A percentile compares a stretch with the other conserved stretches of the same genome.
Conservation (phyloP, 2,329 filamentous ascomycete genomes). For the Eutypella sp. region DNA sequence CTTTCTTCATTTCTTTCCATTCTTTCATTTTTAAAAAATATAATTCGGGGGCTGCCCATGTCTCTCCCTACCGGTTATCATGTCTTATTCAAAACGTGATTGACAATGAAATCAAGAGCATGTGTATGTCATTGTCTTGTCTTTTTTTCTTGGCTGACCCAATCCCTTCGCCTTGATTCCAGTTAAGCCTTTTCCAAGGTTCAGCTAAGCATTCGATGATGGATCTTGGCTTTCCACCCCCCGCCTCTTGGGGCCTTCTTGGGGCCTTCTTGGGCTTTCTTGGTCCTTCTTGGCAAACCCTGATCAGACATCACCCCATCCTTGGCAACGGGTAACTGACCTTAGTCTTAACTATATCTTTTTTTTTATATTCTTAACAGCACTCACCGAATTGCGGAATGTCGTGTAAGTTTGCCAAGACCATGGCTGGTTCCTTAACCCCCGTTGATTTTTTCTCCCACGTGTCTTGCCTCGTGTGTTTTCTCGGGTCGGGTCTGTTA, state of each 20-base stretch:
- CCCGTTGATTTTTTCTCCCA: background rate
- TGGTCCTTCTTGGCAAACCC: constrained; percentile 8
- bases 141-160: background rate
- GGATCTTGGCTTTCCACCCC: background rate
- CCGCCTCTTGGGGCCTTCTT: constrained; percentile 5
- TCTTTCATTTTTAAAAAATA: too few species aligned
- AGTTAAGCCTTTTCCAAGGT: background rate
- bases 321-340: constrained; percentile 24
- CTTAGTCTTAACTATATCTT: too few species aligned
- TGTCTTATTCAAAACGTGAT: background rate
- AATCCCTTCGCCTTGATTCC: background rate
- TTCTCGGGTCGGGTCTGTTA: too few species aligned
- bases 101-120: constrained; percentile 2
- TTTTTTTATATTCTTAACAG: constrained; percentile 27
- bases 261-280: too few species aligned
- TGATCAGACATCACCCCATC: background rate
- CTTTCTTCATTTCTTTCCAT: background rate
- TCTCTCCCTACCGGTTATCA: background rate
- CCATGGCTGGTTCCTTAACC: background rate
- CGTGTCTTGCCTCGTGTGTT: too few species aligned
- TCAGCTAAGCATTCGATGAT: background rate
- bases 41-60: background rate
- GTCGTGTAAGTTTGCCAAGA: constrained; percentile 37
- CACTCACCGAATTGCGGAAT: constrained; percentile 46
- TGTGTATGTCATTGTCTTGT: constrained; percentile 2